phyloP scores from a whole-genome alignment of 2,329 filamentous ascomycete species.

The Fusarium zealandicum region DNA sequence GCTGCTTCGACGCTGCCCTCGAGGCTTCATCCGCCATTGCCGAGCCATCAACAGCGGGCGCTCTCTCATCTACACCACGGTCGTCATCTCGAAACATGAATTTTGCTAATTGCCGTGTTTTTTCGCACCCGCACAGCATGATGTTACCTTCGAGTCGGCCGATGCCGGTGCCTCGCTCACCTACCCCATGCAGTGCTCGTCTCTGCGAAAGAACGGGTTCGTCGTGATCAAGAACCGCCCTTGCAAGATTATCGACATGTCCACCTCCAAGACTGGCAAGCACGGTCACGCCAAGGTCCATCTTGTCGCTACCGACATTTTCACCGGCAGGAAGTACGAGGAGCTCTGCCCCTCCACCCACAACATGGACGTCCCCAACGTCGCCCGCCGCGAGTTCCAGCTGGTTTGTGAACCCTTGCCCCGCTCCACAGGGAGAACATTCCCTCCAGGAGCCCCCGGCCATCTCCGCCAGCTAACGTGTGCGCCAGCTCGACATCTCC shows the following conservation, averaged over 20 bases:
- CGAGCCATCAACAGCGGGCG: conserved; percentile 7
- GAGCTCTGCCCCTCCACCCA: conserved; percentile 98
- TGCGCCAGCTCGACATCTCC: conserved; percentile 81
- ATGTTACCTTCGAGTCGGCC: conserved; percentile 84
- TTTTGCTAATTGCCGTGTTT: conserved; percentile 35
- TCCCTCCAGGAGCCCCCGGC: conserved; percentile 19
- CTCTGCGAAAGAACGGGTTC: conserved; percentile 98
- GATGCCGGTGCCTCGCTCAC: conserved; percentile 96
- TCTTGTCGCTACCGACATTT: conserved; percentile 97
- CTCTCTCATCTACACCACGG: background rate
- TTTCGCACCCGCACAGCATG: conserved; percentile 58
- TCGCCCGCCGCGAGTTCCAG: conserved; percentile 89
- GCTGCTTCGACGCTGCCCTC: conserved; percentile 22
- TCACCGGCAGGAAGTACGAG: conserved; percentile 99
- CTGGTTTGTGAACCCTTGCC: conserved; percentile 71
- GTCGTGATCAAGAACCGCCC: conserved; percentile 98
- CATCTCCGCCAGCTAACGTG: conserved; percentile 26
- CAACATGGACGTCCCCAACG: conserved; percentile 98
- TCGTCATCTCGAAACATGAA: background rate
- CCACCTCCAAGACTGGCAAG: conserved; percentile 99
- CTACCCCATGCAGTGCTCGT: conserved; percentile 99
- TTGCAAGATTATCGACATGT: conserved; percentile 99
- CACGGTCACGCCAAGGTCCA: conserved; percentile 99
- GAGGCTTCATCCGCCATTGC: conserved; percentile 22
- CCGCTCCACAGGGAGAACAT: conserved; percentile 35